Percentiles rank a stretch among this genome's conserved stretches.
These are phyloP conservation scores for Tylopilus orsonianus DNA, from an alignment of 1,284 basidiomycete species.

Conservation along the genomic window DNA sequence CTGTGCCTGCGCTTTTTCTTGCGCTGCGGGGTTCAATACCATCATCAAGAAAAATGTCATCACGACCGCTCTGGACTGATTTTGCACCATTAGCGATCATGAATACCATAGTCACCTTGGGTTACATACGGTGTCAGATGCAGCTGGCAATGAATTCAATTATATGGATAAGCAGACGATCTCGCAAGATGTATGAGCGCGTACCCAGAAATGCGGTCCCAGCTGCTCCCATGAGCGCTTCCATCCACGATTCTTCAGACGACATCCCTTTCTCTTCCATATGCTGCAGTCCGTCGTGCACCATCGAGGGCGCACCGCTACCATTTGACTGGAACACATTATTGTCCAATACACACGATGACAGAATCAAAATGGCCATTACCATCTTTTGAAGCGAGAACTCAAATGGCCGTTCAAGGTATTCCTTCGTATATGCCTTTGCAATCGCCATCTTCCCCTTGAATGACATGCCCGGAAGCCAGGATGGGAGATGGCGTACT, in stretches of 20 bases:
- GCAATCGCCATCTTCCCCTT: conserved; percentile 12
- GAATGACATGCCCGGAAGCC: conserved; percentile 25
- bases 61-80: conserved; percentile 10
- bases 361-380: not conserved
- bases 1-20: conserved; percentile 17
- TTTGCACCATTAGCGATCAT: not conserved
- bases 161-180: not conserved
- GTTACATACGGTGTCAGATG: conserved; percentile 16
- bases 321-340: not conserved
- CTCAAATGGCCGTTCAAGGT: conserved; percentile 1
- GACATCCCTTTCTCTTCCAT: conserved; percentile 4
- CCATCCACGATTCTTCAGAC: conserved; percentile 1
- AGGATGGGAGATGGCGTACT: conserved; percentile 18
- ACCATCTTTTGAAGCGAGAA: conserved; percentile 12
- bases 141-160: not conserved
- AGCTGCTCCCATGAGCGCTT: conserved; percentile 10
- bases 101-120: not conserved
- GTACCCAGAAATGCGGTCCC: conserved; percentile 15
- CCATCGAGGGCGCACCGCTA: conserved; percentile 10
- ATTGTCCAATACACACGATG: no score
- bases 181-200: not conserved
- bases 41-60: conserved; percentile 20
- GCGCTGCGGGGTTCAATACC: conserved; percentile 12
- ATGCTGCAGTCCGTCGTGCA: conserved; percentile 13
- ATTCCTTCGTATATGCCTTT: not conserved